Evolutionary conservation across 2,329 filamentous ascomycete genomes (phyloP).

Genomic region (Exserohilum turcica): DNA sequence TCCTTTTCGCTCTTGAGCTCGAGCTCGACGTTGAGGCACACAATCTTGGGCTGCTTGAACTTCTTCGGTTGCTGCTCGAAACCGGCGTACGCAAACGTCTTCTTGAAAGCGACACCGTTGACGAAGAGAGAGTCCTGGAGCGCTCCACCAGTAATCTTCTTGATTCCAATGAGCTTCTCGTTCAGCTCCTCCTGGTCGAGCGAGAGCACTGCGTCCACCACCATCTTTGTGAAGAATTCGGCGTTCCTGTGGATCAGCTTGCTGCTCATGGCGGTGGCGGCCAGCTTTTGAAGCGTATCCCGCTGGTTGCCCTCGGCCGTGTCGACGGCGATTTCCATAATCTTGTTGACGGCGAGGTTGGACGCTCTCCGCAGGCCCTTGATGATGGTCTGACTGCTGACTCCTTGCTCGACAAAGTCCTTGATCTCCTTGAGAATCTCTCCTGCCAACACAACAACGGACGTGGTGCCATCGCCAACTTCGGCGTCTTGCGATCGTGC

Average conservation of each 20-base stretch:
- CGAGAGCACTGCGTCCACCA: slow-evolving; percentile 93
- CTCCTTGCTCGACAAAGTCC: slow-evolving; percentile 93
- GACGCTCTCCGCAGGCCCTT: slow-evolving; percentile 91
- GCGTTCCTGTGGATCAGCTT: slow-evolving; percentile 99
- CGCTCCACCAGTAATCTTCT: slow-evolving; percentile 96
- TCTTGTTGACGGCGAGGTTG: slow-evolving; percentile 93
- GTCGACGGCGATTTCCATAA: slow-evolving; percentile 94
- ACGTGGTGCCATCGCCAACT: slow-evolving; percentile 97
- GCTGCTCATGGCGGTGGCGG: slow-evolving; percentile 97
- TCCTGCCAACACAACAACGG: slow-evolving; percentile 94
- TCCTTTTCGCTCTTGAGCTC: slow-evolving; percentile 99
- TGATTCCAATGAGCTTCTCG: slow-evolving; percentile 96
- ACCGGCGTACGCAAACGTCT: slow-evolving; percentile 98
- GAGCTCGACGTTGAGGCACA: slow-evolving; percentile 96
- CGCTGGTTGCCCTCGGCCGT: slow-evolving; percentile 81
- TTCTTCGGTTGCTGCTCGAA: slow-evolving; percentile 99
- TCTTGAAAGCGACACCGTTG: slow-evolving; percentile 98
- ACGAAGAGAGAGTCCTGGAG: slow-evolving; percentile 96
- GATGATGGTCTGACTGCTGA: slow-evolving; percentile 96
- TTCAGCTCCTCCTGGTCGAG: slow-evolving; percentile 97
- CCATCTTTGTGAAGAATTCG: slow-evolving; percentile 96
- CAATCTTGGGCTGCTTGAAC: slow-evolving; percentile 92
- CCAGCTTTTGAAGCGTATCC: slow-evolving; percentile 87
- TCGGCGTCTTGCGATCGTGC: slow-evolving; percentile 98
- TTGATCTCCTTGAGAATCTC: slow-evolving; percentile 97